Base-by-base conservation (phyloP, 1,139 yeast species). In the Lodderomyces jiufengensis region DNA sequence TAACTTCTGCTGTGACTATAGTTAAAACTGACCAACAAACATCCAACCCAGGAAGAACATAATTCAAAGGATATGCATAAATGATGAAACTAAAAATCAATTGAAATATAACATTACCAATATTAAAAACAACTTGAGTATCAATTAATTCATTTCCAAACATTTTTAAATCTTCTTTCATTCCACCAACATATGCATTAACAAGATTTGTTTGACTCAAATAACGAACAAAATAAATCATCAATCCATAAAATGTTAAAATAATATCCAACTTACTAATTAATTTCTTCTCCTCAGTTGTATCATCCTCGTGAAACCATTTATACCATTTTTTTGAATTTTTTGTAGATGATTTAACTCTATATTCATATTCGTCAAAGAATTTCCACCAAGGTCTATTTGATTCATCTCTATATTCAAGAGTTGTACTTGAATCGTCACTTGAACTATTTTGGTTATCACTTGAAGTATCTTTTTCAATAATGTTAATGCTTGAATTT, bases 201-300 rank as follows among this genome's bases (percentile, higher is more conserved):
- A 76, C 74, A 35, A 78, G 61, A 49, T 74, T 76, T 32, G 78
- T 66, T 40, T 73, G 73, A 53, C 83, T 88, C 35, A 83, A 61
- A 39, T 78, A 78, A 51, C 82, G 81, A 34, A 79, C 80, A 84
- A 85, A 83, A 55, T 80, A 81, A 14, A 80, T 76, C 59, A 78
- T 59, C 47, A 80, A 64, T 24, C 83, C 70, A 52, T 77, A 82
- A 28, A 78, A 58, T 3, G 83, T 74, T 43, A 83, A 63, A 29
- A 80, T 50, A 9, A 80, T 39, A 50, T 84, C 94, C 34, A 83
- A 57, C 51, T 84, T 84, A 53, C 73, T 55, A 33, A 84, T 63
- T 34, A 83, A 61, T 32, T 47, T 73, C 55, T 61, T 76, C 77
- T 69, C 74, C 10, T 70, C 80, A 2, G 71, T 66, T 2, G 85